Conservation (phyloP, 768 basidiomycete species). For the Leccinum subgranulosum region DNA sequence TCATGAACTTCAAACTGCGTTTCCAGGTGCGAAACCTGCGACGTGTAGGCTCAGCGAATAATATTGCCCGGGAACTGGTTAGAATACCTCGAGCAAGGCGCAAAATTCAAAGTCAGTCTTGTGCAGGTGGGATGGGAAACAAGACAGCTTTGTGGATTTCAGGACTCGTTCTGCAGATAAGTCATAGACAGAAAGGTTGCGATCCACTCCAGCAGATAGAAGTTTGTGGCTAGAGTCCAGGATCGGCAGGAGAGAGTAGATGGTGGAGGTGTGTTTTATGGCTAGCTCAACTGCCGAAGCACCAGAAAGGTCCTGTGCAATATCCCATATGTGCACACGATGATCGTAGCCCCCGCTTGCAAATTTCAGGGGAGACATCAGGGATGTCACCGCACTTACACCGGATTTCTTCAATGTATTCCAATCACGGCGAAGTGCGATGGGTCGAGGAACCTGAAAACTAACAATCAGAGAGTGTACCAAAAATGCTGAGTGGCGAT, state of each 20-base stretch:
- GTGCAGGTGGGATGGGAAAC: slow-evolving; percentile 44
- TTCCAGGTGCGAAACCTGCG: slow-evolving; percentile 48
- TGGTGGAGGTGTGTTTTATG: slow-evolving; percentile 41
- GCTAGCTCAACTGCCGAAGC: slow-evolving; percentile 31
- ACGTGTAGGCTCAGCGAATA: not conserved
- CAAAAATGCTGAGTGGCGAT: not conserved
- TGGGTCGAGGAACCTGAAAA: slow-evolving; percentile 7
- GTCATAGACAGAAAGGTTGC: slow-evolving; percentile 44
- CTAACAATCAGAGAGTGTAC: slow-evolving; percentile 1
- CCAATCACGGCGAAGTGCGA: slow-evolving; percentile 28
- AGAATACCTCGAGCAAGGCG: slow-evolving; percentile 42
- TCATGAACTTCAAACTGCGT: slow-evolving; percentile 53
- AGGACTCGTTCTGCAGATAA: slow-evolving; percentile 43
- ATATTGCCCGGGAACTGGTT: not conserved
- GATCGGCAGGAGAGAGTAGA: slow-evolving; percentile 44
- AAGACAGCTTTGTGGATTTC: slow-evolving; percentile 40
- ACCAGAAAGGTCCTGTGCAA: slow-evolving; percentile 32
- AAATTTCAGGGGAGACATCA: slow-evolving; percentile 42
- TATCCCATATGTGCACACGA: slow-evolving; percentile 44
- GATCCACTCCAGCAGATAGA: slow-evolving; percentile 47
- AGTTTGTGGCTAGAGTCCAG: slow-evolving; percentile 47
- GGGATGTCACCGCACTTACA: slow-evolving; percentile 40
- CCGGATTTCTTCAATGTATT: slow-evolving; percentile 38
- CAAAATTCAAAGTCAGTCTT: slow-evolving; percentile 36
- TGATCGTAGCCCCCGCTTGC: slow-evolving; percentile 51